Evolutionary conservation across 805 yeast species (phyloP).

Genomic region (Ogataea nitratoaversa): DNA sequence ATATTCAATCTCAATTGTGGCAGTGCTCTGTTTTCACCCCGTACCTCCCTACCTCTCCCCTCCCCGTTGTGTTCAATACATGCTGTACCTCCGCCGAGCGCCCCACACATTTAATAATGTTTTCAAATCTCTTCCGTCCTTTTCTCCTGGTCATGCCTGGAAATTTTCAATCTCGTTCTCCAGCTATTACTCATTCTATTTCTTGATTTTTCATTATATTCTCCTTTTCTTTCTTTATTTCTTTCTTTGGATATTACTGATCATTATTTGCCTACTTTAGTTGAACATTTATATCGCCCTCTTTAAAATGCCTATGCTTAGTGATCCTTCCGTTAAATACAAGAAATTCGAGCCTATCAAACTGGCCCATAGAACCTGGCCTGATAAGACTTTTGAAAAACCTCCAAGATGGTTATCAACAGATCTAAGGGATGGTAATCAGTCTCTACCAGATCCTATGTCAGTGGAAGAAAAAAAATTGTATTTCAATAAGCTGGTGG

Average conservation of each 20-base stretch:
- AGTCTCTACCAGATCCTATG: constrained; percentile 81
- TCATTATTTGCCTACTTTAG: no score
- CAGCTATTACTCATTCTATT: background rate
- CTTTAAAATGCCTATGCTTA: constrained; percentile 33
- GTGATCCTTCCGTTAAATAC: constrained; percentile 64
- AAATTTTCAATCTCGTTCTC: background rate
- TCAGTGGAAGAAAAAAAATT: constrained; percentile 68
- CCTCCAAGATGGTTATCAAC: constrained; percentile 82
- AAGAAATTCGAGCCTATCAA: constrained; percentile 47
- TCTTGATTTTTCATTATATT: background rate
- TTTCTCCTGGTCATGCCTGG: no score
- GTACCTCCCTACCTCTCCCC: no score
- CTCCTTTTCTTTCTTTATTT: background rate
- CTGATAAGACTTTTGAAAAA: constrained; percentile 46
- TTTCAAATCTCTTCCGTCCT: no score
- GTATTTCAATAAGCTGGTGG: constrained; percentile 67
- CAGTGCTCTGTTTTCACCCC: no score
- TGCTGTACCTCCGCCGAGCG: no score
- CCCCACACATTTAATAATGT: no score
- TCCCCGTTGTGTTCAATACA: no score
- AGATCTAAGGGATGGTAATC: constrained; percentile 79
- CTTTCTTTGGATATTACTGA: no score
- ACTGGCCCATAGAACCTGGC: constrained; percentile 70
- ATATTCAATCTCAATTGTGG: no score
- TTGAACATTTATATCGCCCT: no score